A percentile compares a stretch with the other conserved stretches of the same genome.
Conservation (phyloP, 2,329 filamentous ascomycete genomes). For the Zarea fungicola region DNA sequence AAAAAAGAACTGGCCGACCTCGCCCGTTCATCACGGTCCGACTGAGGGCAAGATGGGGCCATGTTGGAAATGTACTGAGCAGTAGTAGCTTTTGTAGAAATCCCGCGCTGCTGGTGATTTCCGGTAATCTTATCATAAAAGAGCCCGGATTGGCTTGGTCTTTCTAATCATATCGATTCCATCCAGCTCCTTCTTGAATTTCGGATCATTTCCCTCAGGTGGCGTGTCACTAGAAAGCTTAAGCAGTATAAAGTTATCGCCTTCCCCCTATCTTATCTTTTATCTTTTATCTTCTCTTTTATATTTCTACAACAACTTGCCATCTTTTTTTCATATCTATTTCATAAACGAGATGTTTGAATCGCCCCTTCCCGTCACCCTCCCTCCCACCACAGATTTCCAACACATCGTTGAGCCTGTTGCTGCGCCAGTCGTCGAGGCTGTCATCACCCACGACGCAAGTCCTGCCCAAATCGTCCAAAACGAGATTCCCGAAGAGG, state of each 20-base stretch:
- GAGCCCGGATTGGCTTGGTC: conserved; percentile 1
- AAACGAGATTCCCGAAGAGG: conserved; percentile 10
- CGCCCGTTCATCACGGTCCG: conserved; percentile 11
- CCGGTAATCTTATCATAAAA: conserved; percentile 12
- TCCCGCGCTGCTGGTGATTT: background rate
- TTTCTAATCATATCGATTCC: no score
- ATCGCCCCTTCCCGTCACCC: conserved; percentile 7
- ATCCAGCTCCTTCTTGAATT: no score
- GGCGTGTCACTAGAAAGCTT: background rate
- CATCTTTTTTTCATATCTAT: background rate
- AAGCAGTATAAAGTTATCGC: conserved; percentile 3
- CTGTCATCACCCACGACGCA: conserved; percentile 7
- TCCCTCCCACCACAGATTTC: conserved; percentile 8
- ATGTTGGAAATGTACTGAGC: background rate
- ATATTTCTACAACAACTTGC: background rate
- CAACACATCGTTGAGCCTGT: no score
- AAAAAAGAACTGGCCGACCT: background rate
- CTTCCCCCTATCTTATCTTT: background rate
- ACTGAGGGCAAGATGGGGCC: no score
- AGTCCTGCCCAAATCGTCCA: conserved; percentile 9
- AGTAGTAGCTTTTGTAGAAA: background rate
- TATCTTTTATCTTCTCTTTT: background rate
- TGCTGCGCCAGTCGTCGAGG: no score
- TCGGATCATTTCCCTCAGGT: no score
- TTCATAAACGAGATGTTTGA: conserved; percentile 3